Conservation (phyloP, 2,329 filamentous ascomycete genomes). For the Ampelomyces quisqualis region DNA sequence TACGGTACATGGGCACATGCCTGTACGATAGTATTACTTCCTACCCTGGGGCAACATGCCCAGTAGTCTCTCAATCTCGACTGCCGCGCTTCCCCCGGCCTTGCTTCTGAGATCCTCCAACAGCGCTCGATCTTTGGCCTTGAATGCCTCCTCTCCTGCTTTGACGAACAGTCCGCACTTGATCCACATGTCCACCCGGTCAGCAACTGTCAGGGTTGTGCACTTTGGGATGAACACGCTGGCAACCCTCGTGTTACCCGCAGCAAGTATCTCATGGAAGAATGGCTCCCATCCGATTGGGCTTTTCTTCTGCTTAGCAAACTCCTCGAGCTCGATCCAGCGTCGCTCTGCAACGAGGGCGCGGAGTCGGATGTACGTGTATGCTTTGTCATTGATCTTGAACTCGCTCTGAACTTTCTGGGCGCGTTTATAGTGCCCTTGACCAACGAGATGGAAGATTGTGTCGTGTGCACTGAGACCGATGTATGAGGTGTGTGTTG, state of each 20-base stretch:
- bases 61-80: constrained; percentile 81
- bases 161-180: constrained; percentile 89
- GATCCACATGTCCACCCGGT: constrained; percentile 88
- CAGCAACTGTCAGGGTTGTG: constrained; percentile 65
- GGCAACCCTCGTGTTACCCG: constrained; percentile 86
- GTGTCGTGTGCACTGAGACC: constrained; percentile 90
- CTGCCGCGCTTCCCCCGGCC: constrained; percentile 67
- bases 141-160: constrained; percentile 88
- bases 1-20: no score
- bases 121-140: constrained; percentile 73
- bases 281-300: constrained; percentile 98
- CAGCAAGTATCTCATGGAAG: constrained; percentile 83
- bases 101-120: constrained; percentile 72
- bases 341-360: constrained; percentile 87
- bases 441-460: constrained; percentile 79
- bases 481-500: constrained; percentile 61
- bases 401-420: constrained; percentile 90
- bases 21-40: constrained; percentile 9
- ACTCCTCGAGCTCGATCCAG: constrained; percentile 90
- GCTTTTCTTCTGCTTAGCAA: constrained; percentile 73
- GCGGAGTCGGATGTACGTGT: constrained; percentile 82
- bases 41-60: constrained; percentile 46
- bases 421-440: constrained; percentile 80
- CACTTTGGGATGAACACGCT: constrained; percentile 86
- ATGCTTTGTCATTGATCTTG: constrained; percentile 85